Base-by-base conservation (phyloP, 352 stramenopile genomes). In the Aphanomyces astaci region DNA sequence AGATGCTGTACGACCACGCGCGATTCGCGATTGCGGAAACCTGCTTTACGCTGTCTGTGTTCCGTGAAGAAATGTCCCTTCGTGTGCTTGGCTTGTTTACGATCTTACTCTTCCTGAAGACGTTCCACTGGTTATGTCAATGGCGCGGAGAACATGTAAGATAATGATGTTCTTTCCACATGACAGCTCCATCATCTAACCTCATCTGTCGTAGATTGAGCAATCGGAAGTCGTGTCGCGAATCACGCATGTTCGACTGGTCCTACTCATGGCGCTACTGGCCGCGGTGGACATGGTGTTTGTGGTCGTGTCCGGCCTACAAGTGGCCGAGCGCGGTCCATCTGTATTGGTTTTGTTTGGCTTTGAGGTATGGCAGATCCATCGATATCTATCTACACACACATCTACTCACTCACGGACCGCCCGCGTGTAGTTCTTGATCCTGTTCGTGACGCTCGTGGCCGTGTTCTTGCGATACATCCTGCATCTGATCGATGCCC, bases 11-110 rank as follows among this genome's bases (percentile, higher is more conserved):
- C 45, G 96, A 99, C 66, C 98, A 98, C 75, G 91, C 97, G 45
- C 92, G 96, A 33, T 99, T 98, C 76, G 92, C 97, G 36, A 88
- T 99, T 64, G 98, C 96, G 4, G 97, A 99, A 83, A 99, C 96
- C 25, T 99, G 96, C 83, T 78, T 99, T 27, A 97, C 97, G n/a
- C 86, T 99, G 27, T 99, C 97, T 40, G 98, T 99, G 59, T 99
- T 99, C 80, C 89, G 96, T 24, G 89, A 97, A 43, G 96, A 99
- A 79, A 90, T 99, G 66, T 97, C 89, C 59, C 89, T 98, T 40
- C 76, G 88, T n/a, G 96, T 98, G 33, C 87, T 97, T 32, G 84
- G 92, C 57, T 74, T 98, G 15, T 99, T 99, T 81, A 90, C 96
- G 40, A 79, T 87, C 40, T 81, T 99, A 25, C 86, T 99, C 48